These are phyloP conservation scores for Omphalea diandra DNA, from an alignment of 441 rosid species.

Conservation along the genomic window DNA sequence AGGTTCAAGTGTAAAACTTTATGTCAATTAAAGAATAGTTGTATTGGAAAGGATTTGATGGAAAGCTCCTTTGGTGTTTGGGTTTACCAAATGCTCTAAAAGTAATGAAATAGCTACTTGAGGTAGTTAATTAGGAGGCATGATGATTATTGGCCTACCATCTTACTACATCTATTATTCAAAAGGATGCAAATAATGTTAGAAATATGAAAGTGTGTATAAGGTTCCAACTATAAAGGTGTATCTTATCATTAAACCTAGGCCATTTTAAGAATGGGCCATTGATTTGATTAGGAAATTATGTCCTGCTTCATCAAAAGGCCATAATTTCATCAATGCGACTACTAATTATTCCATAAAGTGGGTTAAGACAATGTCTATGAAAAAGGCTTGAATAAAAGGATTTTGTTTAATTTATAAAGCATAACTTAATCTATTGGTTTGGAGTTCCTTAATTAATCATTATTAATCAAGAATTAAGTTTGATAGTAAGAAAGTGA, in stretches of 20 bases:
- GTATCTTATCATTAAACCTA: not conserved
- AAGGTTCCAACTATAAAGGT: not conserved
- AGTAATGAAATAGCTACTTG: not conserved
- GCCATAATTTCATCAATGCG: not conserved
- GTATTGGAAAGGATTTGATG: not conserved
- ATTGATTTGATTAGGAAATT: not conserved
- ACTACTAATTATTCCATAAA: not conserved
- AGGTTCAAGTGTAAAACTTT: not conserved
- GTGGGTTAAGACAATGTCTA: not conserved
- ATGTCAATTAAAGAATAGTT: not conserved
- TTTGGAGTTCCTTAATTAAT: not conserved
- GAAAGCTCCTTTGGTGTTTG: not conserved
- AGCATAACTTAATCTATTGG: not conserved
- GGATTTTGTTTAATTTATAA: not conserved
- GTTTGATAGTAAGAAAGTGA: not conserved
- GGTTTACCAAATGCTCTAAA: not conserved
- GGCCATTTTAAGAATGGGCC: not conserved
- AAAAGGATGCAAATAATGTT: not conserved
- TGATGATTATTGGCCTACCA: not conserved
- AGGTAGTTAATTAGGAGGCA: constrained; percentile 6
- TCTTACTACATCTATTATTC: not conserved
- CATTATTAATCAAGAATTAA: not conserved
- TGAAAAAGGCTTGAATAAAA: not conserved
- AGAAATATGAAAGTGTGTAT: not conserved
- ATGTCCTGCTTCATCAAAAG: not conserved